Percentiles rank a stretch among this genome's conserved stretches.
Conservation (phyloP, 208 protist species). For the Trichomonas tenax region DNA sequence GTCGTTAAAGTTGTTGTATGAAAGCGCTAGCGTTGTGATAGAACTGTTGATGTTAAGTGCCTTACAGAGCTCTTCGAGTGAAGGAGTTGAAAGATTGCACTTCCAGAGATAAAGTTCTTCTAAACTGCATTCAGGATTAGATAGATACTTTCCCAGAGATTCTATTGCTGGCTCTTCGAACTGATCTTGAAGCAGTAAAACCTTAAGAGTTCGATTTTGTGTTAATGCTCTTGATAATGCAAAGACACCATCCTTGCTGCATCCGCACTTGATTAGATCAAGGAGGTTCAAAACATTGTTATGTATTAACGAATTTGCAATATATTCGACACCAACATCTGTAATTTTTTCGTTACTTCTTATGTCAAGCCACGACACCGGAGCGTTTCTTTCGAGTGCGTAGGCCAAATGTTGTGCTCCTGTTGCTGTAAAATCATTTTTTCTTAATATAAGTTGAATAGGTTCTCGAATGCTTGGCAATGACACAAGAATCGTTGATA, state of each 20-base stretch:
- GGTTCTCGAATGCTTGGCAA: not conserved
- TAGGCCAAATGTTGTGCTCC: not conserved
- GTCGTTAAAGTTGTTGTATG: not conserved
- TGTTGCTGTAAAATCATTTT: not conserved
- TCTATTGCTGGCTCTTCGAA: not conserved
- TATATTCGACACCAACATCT: not conserved
- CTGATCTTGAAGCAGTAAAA: not conserved
- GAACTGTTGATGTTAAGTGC: not conserved
- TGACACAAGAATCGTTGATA: not conserved
- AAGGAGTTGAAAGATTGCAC: not conserved
- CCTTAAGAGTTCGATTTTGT: not conserved
- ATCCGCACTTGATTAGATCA: constrained; percentile 10
- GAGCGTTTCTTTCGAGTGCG: not conserved
- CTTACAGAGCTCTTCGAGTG: not conserved
- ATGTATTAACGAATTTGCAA: not conserved
- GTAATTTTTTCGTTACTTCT: not conserved
- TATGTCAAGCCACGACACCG: not conserved
- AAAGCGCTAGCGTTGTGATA: not conserved
- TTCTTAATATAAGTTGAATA: not conserved
- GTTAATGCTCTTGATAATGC: not conserved
- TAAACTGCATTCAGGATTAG: not conserved
- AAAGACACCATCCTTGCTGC: not conserved
- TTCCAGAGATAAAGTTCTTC: not conserved
- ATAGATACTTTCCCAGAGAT: not conserved
- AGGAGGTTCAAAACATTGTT: not conserved